A percentile compares a stretch with the other conserved stretches of the same genome.
Conservation (phyloP, 1,139 yeast species). For the Yamadazyma jaroonii region DNA sequence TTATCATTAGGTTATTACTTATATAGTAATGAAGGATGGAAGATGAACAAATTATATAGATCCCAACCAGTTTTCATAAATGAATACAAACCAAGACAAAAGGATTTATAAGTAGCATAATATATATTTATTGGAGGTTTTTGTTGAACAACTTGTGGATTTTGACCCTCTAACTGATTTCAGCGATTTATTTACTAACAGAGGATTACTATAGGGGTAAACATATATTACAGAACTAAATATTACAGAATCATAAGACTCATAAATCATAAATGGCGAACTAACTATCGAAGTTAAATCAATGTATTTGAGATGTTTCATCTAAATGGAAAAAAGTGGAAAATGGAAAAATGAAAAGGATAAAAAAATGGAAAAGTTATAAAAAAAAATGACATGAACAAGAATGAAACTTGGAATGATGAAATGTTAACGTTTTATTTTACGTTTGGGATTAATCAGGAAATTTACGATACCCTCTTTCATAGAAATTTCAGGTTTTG, state of each 20-base stretch:
- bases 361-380: not conserved
- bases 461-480: conserved; percentile 38
- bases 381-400: not conserved
- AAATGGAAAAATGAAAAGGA: not conserved
- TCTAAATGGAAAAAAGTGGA: not conserved
- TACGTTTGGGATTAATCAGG: conserved; percentile 23
- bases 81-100: conserved; percentile 45
- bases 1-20: conserved; percentile 35
- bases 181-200: too few relatives aligned
- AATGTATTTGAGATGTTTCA: too few relatives aligned
- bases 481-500: conserved; percentile 16
- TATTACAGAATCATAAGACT: too few relatives aligned
- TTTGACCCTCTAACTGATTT: too few relatives aligned
- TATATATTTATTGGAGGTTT: conserved; percentile 5
- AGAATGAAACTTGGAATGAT: not conserved
- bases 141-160: too few relatives aligned
- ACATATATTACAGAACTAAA: too few relatives aligned
- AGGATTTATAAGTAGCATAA: conserved; percentile 32
- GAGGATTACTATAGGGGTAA: too few relatives aligned
- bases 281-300: too few relatives aligned
- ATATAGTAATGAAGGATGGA: conserved; percentile 38
- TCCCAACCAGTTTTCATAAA: conserved; percentile 31
- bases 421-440: conserved; percentile 1
- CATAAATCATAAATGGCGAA: too few relatives aligned
- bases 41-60: conserved; percentile 35